Evolutionary conservation across 345 rosid species (phyloP), one percentile per base, ranked within the genome.

Genomic region (Hibiscus mutabilis): DNA sequence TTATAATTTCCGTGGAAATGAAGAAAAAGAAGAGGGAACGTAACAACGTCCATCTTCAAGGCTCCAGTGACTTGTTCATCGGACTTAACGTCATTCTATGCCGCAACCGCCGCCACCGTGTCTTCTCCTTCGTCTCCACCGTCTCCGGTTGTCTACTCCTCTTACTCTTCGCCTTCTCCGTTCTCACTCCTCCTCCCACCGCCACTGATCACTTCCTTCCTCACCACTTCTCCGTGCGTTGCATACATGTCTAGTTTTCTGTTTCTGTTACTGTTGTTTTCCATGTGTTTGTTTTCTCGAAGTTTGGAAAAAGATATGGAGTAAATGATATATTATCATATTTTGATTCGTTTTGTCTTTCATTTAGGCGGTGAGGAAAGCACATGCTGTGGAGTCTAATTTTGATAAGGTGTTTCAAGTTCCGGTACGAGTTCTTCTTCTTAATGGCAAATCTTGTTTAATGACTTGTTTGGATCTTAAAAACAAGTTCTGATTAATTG

Each of bases 131-230:
- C 5, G 63, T 87, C 69, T 88, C 86, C 59, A 86, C 85, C 24
- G 72, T 80, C 78, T 85, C 87, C 55, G 89, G 86, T 19, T 91
- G 79, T 60, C 61, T 88, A 25, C 86, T 94, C 75, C 77, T 93
- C 74, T 12, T 86, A 79, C 66, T 87, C 76, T 82, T 80, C 72
- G 79, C 82, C 67, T 77, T 83, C 65, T 80, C 81, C 35, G 72
- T 87, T 68, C 68, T 88, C 59, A 73, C 79, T 13, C 68, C 86
- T 27, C 81, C 90, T 62, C 93, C 95, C 29, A 78, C 86, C 2
- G n/a, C 81, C 66, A 56, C n/a, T 68, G 79, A 76, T 65, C 71
- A 57, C 44, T 82, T 80, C 60, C 73, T 67, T 74, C 66, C 49
- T 75, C 69, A 2, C 47, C 70, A 40, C 60, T 70, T 71, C 59